Evolutionary conservation across 1,284 basidiomycete genomes (phyloP), one percentile per base, ranked within the genome.

Genomic region (Trichosporon ovoides): DNA sequence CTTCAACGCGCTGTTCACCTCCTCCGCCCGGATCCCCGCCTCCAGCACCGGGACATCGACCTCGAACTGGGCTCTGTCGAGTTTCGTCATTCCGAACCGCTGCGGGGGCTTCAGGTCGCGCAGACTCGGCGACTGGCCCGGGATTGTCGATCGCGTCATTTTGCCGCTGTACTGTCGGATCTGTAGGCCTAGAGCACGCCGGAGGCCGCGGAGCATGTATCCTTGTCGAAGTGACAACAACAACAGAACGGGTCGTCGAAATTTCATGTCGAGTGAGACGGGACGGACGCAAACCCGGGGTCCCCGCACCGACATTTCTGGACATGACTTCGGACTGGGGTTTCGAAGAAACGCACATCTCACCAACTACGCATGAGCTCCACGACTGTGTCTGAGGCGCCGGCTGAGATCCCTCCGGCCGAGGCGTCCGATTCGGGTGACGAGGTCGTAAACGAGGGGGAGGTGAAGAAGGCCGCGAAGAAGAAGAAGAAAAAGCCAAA

Each of bases 31-130:
- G 12, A 90, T 80, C 24, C 84, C 81, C 6, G 82, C 84, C 9
- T 85, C 87, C 24, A 93, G 78, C 5, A 91, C 80, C 13, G 83
- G 78, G 2, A 92, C 66, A 0, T 80, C 79, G 72, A 84, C 85
- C 16, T 73, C 79, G 69, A 93, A 94, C 14, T 80, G 81, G 56
- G 74, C 68, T 58, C 82, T 83, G 78, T 92, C 84, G 19, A 94
- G 76, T 22, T 59, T 57, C 10, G 54, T 60, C 75, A 78, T 77
- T 4, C 71, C 72, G 12, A 68, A 66, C 35, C 71, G 68, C 16
- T 67, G 53, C 3, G 79, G 79, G 5, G 78, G 75, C 46, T 49
- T 28, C 13, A 58, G 37, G 38, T 53, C 46, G 53, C 57, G 57
- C 49, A 58, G 48, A n/a, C 43, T 48, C 22, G 43, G 43, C 43